Evolutionary conservation across 2,329 filamentous ascomycete species (phyloP), one percentile per base, ranked within the genome.

Genomic region (Claviceps africana): DNA sequence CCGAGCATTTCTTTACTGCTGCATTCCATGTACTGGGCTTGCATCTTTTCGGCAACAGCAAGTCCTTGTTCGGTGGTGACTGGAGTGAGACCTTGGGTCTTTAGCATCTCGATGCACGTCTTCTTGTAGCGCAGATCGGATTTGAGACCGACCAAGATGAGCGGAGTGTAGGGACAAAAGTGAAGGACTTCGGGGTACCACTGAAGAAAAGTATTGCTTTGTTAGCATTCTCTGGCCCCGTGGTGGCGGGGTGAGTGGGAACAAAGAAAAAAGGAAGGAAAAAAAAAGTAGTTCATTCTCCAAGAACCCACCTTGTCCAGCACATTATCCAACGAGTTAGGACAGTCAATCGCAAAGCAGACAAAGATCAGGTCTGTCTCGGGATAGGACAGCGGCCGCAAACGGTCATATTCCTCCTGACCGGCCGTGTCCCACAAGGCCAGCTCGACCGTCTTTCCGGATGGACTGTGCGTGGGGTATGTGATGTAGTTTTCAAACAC

Each of bases 401-500:
- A 76, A 62, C 93, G 84, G 75, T 98, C 93, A 68, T 98, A 98
- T 72, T 97, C 93, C 70, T 98, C 93, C 71, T 98, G 93, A 40
- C 93, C 93, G 61, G 93, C 93, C 30, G 93, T 98, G 71, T 98
- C 93, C 93, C 93, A 98, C 50, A 98, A 79, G 42, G 93, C 93
- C 56, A 98, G 81, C 73, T 98, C 93, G 59, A 98, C 89, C 53
- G 85, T 90, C 77, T 96, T 97, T 64, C 91, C 90, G 13, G 85
- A 87, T 45, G 83, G 81, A 58, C 83, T 81, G 71, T 98, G 93
- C 55, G 83, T 86, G 53, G 91, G 94, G 69, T 95, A 91, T 51
- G 93, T 96, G 72, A 98, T 97, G 79, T 98, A 98, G 75, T 98
- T 98, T 67, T 98, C 93, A 68, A 98, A 98, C 50, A 98, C 93